A percentile compares a stretch with the other conserved stretches of the same genome.
Evolutionary conservation across 805 yeast species (phyloP).

Genomic region (Candida peoriensis): DNA sequence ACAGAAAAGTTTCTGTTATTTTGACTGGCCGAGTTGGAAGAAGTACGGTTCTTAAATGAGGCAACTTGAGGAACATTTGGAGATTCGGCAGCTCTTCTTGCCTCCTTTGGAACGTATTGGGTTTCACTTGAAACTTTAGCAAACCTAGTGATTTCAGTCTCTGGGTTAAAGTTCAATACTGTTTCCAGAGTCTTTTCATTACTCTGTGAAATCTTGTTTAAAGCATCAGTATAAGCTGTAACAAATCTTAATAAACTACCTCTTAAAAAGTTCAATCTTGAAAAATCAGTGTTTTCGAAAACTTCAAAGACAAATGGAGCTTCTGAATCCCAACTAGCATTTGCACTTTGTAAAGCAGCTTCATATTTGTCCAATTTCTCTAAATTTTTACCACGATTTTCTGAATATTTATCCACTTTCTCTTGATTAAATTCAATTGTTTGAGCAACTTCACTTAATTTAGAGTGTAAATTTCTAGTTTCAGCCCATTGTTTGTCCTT

Average conservation of each 20-base stretch:
- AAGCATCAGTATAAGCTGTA: slow-evolving; percentile 51
- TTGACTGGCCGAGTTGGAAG: background rate
- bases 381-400: slow-evolving; percentile 17
- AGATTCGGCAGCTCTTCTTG: slow-evolving; percentile 26
- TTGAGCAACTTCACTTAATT: slow-evolving; percentile 39
- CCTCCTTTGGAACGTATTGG: slow-evolving; percentile 20
- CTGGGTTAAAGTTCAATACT: slow-evolving; percentile 58
- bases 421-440: slow-evolving; percentile 35
- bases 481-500: slow-evolving; percentile 53
- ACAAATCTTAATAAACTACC: slow-evolving; percentile 62
- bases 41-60: slow-evolving; percentile 1
- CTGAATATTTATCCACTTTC: slow-evolving; percentile 32
- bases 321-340: slow-evolving; percentile 65
- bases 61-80: slow-evolving; percentile 9
- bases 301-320: slow-evolving; percentile 74
- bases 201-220: slow-evolving; percentile 37
- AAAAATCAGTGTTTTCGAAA: slow-evolving; percentile 66
- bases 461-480: slow-evolving; percentile 41
- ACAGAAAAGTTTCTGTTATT: slow-evolving; percentile 14
- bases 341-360: slow-evolving; percentile 38
- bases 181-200: slow-evolving; percentile 65
- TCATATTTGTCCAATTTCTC: slow-evolving; percentile 29
- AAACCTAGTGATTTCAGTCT: slow-evolving; percentile 53
- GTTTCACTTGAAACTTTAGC: slow-evolving; percentile 35
- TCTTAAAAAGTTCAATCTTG: slow-evolving; percentile 57